These are phyloP conservation scores for Tritrichomonas foetus DNA, from an alignment of 208 protist species.

Conservation along the genomic window DNA sequence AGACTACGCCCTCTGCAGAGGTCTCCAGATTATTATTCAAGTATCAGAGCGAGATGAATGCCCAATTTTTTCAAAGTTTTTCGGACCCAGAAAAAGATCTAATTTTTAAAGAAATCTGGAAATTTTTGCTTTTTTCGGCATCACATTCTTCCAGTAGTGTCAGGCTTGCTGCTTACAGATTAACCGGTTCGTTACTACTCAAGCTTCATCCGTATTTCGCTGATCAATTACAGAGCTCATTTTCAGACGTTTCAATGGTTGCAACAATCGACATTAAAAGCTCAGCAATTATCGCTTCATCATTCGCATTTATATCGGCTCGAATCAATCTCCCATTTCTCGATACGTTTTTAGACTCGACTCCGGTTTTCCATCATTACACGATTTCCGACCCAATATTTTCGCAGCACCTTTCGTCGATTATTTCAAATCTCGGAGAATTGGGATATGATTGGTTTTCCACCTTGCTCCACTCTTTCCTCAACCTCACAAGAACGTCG, in stretches of 20 bases:
- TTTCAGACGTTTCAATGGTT: background rate
- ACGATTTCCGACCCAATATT: conserved; percentile 30
- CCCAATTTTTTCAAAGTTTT: background rate
- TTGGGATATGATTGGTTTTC: background rate
- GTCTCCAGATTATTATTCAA: too few relatives aligned
- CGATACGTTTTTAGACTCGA: background rate
- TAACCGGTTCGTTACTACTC: background rate
- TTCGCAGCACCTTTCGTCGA: background rate
- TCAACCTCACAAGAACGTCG: background rate
- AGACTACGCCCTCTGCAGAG: too few relatives aligned
- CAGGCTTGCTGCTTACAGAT: background rate
- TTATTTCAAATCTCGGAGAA: background rate
- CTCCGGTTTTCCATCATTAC: conserved; percentile 21
- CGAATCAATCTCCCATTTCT: background rate
- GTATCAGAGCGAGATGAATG: too few relatives aligned
- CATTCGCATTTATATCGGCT: background rate
- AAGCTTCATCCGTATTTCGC: background rate
- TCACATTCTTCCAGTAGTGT: background rate
- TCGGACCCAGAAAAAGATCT: background rate
- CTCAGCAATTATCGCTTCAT: background rate
- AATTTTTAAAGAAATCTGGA: background rate
- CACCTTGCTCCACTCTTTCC: background rate
- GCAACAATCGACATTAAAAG: conserved; percentile 22
- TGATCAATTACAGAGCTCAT: background rate
- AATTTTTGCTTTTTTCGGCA: background rate